Evolutionary conservation across 2,329 filamentous ascomycete species (phyloP), one percentile per base, ranked within the genome.

Genomic region (Diplodia sapinea): DNA sequence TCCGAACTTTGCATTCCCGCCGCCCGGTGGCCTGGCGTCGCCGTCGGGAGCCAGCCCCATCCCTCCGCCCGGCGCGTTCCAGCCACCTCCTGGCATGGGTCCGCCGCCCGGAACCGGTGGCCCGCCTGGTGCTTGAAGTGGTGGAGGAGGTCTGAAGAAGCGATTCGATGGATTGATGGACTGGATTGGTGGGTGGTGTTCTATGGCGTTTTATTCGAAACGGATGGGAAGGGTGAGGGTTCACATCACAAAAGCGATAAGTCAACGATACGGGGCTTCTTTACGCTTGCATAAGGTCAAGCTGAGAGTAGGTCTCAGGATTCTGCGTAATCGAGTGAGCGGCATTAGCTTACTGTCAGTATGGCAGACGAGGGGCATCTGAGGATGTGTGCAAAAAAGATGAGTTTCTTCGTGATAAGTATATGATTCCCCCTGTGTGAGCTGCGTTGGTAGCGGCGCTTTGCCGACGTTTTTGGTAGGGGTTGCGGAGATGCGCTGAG

Each of bases 1-100:
- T 3, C 69, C 70, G 55, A 67, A 70, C 67, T 70, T 71, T 49
- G 54, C 65, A n/a, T 70, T 70, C 29, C 67, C 69, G 8, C 69
- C 66, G 15, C 64, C 38, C 11, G 57, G 50, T 17, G 65, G 47
- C 15, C 12, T 38, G 17, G 20, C 49, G n/a, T 17, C 49, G 20
- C 40, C 47, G 17, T 54, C 43, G 9, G 55, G 65, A 1, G 56
- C 31, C 9, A 67, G 65, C 26, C 65, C 65, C 5, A 43, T 52
- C n/a, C 65, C 65, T 9, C 65, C 65, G 33, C 65, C 55, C 8
- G 55, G 65, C 23, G 49, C 65, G 20, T 67, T 67, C 33, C 65
- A 67, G 49, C 55, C 65, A 15, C 65, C 65, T 33, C 56, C 65
- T 4, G 65, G 55, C 15, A 59, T 67, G 33, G 65, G 38, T 2